Conservation (phyloP, 352 stramenopile species). For the Globisporangium orthogonon region DNA sequence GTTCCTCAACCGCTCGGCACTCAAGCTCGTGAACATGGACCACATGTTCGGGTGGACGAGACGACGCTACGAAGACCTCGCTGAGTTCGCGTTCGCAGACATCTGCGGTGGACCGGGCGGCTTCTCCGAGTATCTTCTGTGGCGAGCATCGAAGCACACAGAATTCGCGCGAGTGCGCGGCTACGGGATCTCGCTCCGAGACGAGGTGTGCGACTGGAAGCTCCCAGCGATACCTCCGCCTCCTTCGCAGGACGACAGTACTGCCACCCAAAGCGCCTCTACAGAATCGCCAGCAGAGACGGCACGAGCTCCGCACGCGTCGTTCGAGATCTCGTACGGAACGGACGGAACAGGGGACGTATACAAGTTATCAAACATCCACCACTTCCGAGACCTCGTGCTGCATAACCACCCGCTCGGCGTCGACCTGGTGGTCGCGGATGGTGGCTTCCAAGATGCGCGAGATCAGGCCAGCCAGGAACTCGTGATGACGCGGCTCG, state of each 20-base stretch:
- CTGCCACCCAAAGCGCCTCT: neutral
- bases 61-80: neutral
- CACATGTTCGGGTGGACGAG: conserved; percentile 49
- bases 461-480: conserved; percentile 62
- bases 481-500: conserved; percentile 48
- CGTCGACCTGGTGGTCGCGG: conserved; percentile 55
- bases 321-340: conserved; percentile 53
- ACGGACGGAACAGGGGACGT: conserved; percentile 67
- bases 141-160: conserved; percentile 14
- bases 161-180: conserved; percentile 16
- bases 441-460: conserved; percentile 70
- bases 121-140: conserved; percentile 80
- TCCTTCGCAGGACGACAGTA: conserved; percentile 1
- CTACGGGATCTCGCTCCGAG: conserved; percentile 64
- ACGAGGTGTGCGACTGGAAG: conserved; percentile 45
- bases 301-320: neutral
- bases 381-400: conserved; percentile 39
- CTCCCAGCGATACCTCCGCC: neutral
- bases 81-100: conserved; percentile 58
- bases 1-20: conserved; percentile 77
- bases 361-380: conserved; percentile 53
- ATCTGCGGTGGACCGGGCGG: conserved; percentile 72
- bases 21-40: conserved; percentile 79
- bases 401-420: conserved; percentile 20
- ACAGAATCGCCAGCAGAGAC: neutral